Evolutionary conservation across 441 rosid genomes (phyloP), one percentile per base, ranked within the genome.

Genomic region (Mallotus japonicus): DNA sequence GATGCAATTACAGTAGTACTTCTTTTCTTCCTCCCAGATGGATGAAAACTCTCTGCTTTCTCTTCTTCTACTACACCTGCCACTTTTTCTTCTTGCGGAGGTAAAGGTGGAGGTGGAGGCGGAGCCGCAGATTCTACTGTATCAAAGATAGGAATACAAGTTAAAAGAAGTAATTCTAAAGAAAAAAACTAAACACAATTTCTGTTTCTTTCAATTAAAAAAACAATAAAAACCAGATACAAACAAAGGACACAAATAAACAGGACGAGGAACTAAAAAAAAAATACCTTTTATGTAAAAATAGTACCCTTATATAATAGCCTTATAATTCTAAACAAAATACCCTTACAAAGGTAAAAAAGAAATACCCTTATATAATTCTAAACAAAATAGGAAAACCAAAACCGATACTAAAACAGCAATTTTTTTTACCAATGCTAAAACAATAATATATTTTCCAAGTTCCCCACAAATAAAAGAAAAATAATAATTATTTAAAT

Each of bases 21-120:
- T 34, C 84, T 84, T 75, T 84, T 83, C 78, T 79, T 85, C 76
- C 71, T 62, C 54, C 62, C 67, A 51, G 67, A 75, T 58, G 75
- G 46, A 72, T 73, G 75, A 40, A 77, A 70, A 65, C 54, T 67
- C 64, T 80, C 77, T 77, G 76, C 82, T 62, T 74, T 75, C 74
- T 56, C 60, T 57, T 69, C 77, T 58, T 59, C 81, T 69, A 59
- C 81, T 63, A 68, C 54, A 28, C 53, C 68, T 15, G 34, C 50
- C 42, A 16, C 11, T 3, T 69, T 74, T 78, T 75, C 80, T 16
- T 56, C 81, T 32, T 56, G 85, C 50, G 75, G 76, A 11, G 82
- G 54, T 16, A 24, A 4, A 54, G 58, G 58, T 0, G 51, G 51
- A 9, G 14, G 83, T 42, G 75, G 77, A 14, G 84, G 60, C 40